phyloP scores from a whole-genome alignment of 2,329 filamentous ascomycete genomes.

The Colletotrichum spinosum region DNA sequence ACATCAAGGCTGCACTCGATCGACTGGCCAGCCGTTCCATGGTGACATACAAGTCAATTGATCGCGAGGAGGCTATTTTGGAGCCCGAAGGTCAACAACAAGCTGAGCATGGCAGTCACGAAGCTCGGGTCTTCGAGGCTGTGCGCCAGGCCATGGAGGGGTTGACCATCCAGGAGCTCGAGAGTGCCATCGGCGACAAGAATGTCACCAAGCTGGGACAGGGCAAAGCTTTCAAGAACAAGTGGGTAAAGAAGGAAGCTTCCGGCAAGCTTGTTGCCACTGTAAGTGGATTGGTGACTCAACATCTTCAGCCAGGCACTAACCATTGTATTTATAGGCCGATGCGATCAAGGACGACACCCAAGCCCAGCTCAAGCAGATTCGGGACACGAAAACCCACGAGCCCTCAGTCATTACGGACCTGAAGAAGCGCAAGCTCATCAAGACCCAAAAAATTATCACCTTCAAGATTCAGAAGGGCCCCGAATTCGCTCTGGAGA shows the following conservation, averaged over 20 bases:
- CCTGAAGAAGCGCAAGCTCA: conserved; percentile 91
- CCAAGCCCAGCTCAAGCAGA: conserved; percentile 77
- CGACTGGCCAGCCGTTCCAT: conserved; percentile 86
- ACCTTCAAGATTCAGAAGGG: conserved; percentile 87
- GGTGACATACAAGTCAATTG: conserved; percentile 86
- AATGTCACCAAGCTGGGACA: conserved; percentile 85
- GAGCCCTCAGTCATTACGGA: conserved; percentile 84
- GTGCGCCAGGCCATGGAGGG: conserved; percentile 80
- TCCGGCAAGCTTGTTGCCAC: conserved; percentile 66
- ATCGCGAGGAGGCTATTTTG: conserved; percentile 80
- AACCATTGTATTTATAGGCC: conserved; percentile 51
- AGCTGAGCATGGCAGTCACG: conserved; percentile 80
- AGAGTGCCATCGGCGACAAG: conserved; percentile 77
- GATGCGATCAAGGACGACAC: conserved; percentile 86
- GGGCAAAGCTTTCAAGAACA: conserved; percentile 90
- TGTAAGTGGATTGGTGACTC: conserved; percentile 46
- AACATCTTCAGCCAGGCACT: conserved; percentile 12
- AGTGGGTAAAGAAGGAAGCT: conserved; percentile 75
- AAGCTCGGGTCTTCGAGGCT: conserved; percentile 84
- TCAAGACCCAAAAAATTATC: conserved; percentile 85
- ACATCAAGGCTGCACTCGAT: conserved; percentile 89
- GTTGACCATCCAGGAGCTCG: conserved; percentile 81
- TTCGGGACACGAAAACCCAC: conserved; percentile 76
- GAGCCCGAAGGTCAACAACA: conserved; percentile 81
- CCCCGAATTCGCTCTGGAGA: conserved; percentile 86